Evolutionary conservation across 305 asterid genomes (phyloP).

Genomic region (Fraxinus nigra): DNA sequence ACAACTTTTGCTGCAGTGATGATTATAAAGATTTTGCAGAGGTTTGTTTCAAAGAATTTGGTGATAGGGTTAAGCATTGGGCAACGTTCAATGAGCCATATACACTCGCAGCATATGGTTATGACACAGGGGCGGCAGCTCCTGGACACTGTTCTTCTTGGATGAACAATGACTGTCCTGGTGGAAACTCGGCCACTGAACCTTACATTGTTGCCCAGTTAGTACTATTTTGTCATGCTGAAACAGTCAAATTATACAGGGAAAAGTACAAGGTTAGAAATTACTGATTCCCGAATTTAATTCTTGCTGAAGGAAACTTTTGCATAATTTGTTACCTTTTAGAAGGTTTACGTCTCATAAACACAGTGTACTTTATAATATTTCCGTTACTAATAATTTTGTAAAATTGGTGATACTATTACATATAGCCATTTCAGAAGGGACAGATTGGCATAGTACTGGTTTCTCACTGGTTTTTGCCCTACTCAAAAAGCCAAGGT

Average conservation of each 20-base stretch:
- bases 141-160: conserved; percentile 53
- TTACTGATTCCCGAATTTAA: background rate
- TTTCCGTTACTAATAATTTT: background rate
- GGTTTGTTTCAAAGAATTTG: conserved; percentile 50
- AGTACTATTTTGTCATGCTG: conserved; percentile 45
- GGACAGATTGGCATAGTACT: conserved; percentile 58
- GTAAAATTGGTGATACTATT: background rate
- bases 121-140: conserved; percentile 32
- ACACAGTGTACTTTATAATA: no score
- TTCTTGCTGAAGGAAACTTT: no score
- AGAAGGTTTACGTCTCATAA: no score
- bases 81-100: conserved; percentile 56
- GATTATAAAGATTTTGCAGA: conserved; percentile 43
- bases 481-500: conserved; percentile 28
- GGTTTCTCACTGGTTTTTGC: conserved; percentile 40
- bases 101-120: conserved; percentile 28
- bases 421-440: conserved; percentile 35
- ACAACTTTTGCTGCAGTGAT: conserved; percentile 26
- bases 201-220: conserved; percentile 59
- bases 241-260: conserved; percentile 36
- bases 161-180: conserved; percentile 23
- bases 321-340: no score
- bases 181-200: conserved; percentile 51
- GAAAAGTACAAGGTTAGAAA: conserved; percentile 41
- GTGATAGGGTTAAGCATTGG: conserved; percentile 64